Evolutionary conservation across 2,329 filamentous ascomycete genomes (phyloP).

Genomic region (Aspergillus arachidicola): DNA sequence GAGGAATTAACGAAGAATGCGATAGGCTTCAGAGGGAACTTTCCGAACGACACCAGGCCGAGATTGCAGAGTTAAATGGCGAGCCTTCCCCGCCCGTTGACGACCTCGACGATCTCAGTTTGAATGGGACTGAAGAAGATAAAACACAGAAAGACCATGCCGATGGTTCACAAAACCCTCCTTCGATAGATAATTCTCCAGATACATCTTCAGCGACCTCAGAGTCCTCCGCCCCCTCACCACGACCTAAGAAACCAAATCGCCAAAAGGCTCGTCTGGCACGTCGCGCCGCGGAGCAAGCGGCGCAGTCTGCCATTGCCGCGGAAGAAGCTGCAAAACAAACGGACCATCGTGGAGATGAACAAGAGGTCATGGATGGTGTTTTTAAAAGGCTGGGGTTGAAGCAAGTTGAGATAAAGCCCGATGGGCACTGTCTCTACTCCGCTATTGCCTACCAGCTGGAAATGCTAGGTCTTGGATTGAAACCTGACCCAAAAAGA

Average conservation of each 20-base stretch:
- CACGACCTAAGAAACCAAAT: slow-evolving; percentile 72
- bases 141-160: background rate
- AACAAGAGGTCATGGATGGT: slow-evolving; percentile 70
- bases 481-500: slow-evolving; percentile 40
- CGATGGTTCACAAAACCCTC: slow-evolving; percentile 7
- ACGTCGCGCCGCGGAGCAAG: slow-evolving; percentile 81
- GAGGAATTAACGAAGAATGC: slow-evolving; percentile 70
- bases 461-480: slow-evolving; percentile 46
- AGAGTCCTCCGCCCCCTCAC: slow-evolving; percentile 18
- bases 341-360: slow-evolving; percentile 71
- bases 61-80: slow-evolving; percentile 51
- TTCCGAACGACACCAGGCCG: slow-evolving; percentile 55
- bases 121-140: slow-evolving; percentile 30
- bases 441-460: slow-evolving; percentile 88
- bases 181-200: slow-evolving; percentile 9
- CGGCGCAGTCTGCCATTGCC: slow-evolving; percentile 68
- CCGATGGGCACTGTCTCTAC: slow-evolving; percentile 95
- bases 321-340: slow-evolving; percentile 73
- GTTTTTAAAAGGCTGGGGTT: slow-evolving; percentile 67
- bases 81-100: slow-evolving; percentile 28
- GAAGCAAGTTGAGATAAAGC: slow-evolving; percentile 75
- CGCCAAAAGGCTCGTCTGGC: slow-evolving; percentile 89
- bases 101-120: slow-evolving; percentile 34
- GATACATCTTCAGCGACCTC: slow-evolving; percentile 20
- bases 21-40: slow-evolving; percentile 59